phyloP scores from a whole-genome alignment of 2,329 filamentous ascomycete species.

The Microthyrium microscopicum region DNA sequence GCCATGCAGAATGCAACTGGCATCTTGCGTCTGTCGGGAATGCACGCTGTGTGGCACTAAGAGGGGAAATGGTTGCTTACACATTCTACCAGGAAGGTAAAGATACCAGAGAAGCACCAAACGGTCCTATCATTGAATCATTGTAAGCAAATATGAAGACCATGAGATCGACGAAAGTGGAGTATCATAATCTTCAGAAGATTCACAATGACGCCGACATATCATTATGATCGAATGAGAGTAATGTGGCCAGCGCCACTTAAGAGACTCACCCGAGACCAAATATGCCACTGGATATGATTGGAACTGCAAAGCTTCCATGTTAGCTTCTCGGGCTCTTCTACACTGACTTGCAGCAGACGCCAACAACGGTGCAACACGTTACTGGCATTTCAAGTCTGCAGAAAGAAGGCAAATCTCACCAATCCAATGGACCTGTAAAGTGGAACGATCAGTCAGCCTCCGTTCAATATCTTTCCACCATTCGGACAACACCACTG shows the following conservation, averaged over 20 bases:
- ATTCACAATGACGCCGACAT: too few relatives aligned
- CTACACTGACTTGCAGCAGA: neutral
- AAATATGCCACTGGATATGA: slow-evolving; percentile 31
- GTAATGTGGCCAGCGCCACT: too few relatives aligned
- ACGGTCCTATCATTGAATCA: slow-evolving; percentile 48
- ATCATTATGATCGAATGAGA: too few relatives aligned
- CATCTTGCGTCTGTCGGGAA: too few relatives aligned
- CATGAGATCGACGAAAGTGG: too few relatives aligned
- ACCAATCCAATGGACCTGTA: slow-evolving; percentile 35
- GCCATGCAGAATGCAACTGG: too few relatives aligned
- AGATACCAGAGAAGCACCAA: slow-evolving; percentile 67
- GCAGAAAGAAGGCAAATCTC: slow-evolving; percentile 15
- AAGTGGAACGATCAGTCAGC: slow-evolving; percentile 11
- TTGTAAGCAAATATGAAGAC: too few relatives aligned
- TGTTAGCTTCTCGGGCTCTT: neutral
- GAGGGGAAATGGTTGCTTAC: slow-evolving; percentile 17
- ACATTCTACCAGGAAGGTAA: slow-evolving; percentile 65
- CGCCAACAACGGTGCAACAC: too few relatives aligned
- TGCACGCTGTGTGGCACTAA: too few relatives aligned
- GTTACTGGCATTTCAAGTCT: slow-evolving; percentile 18
- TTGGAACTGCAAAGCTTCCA: slow-evolving; percentile 24
- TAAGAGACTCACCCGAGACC: slow-evolving; percentile 27
- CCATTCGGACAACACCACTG: too few relatives aligned
- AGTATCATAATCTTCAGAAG: too few relatives aligned
- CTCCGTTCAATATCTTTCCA: neutral